A percentile compares a stretch with the other conserved stretches of the same genome.
phyloP scores from a whole-genome alignment of 768 basidiomycete species.

The Pulveroboletus frians region DNA sequence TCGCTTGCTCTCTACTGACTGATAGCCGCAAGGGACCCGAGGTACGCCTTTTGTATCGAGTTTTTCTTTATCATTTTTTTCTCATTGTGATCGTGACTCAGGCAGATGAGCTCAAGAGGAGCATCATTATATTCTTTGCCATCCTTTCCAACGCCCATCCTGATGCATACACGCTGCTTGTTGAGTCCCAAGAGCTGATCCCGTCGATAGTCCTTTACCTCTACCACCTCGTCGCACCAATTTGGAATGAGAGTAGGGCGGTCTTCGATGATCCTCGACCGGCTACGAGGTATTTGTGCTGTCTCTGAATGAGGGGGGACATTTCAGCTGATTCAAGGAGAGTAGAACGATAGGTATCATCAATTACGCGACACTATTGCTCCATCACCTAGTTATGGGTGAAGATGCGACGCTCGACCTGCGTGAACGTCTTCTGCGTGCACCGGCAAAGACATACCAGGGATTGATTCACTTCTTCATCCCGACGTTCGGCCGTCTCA shows the following conservation, averaged over 20 bases:
- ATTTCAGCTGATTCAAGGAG: background rate
- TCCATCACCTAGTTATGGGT: constrained; percentile 59
- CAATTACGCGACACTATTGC: constrained; percentile 50
- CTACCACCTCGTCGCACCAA: constrained; percentile 43
- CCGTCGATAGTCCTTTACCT: constrained; percentile 61
- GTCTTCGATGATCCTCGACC: constrained; percentile 35
- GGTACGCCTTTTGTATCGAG: constrained; percentile 26
- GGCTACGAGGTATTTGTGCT: constrained; percentile 19
- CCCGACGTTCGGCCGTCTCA: constrained; percentile 71
- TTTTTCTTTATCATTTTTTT: background rate
- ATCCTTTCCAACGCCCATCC: constrained; percentile 37
- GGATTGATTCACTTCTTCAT: constrained; percentile 66
- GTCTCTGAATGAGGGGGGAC: background rate
- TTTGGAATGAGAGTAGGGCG: constrained; percentile 63
- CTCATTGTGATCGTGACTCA: constrained; percentile 14
- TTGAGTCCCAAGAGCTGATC: constrained; percentile 51
- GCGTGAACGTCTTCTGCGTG: constrained; percentile 52
- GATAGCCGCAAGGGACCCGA: constrained; percentile 40
- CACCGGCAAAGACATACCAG: constrained; percentile 51
- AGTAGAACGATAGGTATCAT: constrained; percentile 47
- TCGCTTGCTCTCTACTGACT: constrained; percentile 44
- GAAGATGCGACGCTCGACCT: constrained; percentile 46
- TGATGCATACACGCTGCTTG: constrained; percentile 35
- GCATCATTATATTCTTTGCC: constrained; percentile 38
- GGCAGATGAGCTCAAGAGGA: constrained; percentile 34